Percentiles rank a stretch among this genome's conserved stretches.
These are phyloP conservation scores for Acacia pycnantha DNA, from an alignment of 331 rosid genomes.

Conservation along the genomic window DNA sequence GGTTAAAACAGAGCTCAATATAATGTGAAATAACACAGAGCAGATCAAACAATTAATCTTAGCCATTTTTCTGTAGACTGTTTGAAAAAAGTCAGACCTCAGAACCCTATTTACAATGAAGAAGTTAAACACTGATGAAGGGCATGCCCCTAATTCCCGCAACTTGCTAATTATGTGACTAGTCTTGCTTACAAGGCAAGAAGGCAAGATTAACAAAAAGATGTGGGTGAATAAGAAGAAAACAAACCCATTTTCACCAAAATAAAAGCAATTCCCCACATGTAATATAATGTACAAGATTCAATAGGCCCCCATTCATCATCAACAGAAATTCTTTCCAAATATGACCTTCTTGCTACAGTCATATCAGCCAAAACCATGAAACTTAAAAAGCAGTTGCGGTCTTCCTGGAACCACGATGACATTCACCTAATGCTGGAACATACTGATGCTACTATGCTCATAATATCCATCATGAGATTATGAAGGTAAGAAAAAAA, in stretches of 20 bases:
- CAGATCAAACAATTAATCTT: neutral
- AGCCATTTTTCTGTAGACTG: neutral
- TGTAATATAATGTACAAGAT: neutral
- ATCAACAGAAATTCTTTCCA: neutral
- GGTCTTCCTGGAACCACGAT: neutral
- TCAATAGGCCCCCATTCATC: neutral
- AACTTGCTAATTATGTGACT: neutral
- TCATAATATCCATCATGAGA: neutral
- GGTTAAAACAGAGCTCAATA: constrained; percentile 22
- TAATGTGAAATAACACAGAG: constrained; percentile 6
- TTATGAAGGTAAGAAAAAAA: neutral
- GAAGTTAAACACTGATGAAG: neutral
- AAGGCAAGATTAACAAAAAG: neutral
- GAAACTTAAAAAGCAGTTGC: neutral
- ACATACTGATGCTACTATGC: neutral
- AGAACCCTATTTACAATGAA: neutral
- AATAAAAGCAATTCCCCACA: neutral
- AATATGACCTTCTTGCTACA: neutral
- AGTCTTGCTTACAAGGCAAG: neutral
- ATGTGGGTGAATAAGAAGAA: neutral
- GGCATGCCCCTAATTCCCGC: neutral
- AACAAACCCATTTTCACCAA: neutral
- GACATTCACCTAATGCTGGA: neutral
- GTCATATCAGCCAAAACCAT: neutral
- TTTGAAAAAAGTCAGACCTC: neutral